Evolutionary conservation across 257 asterid genomes (phyloP), one percentile per base, ranked within the genome.

Genomic region (Solanum chilense): DNA sequence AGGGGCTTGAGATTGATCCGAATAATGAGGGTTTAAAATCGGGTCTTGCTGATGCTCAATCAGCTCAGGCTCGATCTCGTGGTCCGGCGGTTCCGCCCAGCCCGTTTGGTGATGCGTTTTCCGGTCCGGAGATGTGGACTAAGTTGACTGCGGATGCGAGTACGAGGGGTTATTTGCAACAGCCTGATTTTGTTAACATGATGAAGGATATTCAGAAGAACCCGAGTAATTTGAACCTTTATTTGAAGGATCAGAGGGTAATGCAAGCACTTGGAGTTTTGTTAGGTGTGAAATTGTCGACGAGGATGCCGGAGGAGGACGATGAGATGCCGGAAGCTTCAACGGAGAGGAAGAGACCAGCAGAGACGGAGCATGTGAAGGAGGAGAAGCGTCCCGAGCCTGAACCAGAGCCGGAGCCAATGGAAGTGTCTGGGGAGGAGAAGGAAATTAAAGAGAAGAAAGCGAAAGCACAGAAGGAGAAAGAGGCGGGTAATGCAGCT

Each of bases 121-220:
- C 78, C 45, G 78, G 78, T 9, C 78, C 78, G 25, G 78, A 71
- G 78, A 71, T 71, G 78, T 96, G 99, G 99, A 92, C 93, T 6
- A 93, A 88, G 94, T 84, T 96, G 88, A 86, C 98, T 9, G 91
- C 90, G 7, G 99, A 96, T 56, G 91, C 98, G 3, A 87, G 81
- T 12, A 96, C 99, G 0, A 45, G 99, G 58, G 94, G 56, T 35
- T 93, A 52, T 49, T 91, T 96, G 80, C 91, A 93, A 75, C 95
- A 96, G 90, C 98, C 98, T 3, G 98, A 94, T 93, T 96, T 93
- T 25, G 94, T 95, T 86, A 94, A 62, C 68, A 93, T 94, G 91
- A 91, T 96, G 98, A 94, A 96, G 94, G 98, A 96, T 87, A 87
- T 96, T n/a, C 98, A 95, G 93, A 95, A 91, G 91, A 92, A 82